These are phyloP conservation scores for Clausena lansium DNA, from an alignment of 345 rosid genomes.

Conservation along the genomic window DNA sequence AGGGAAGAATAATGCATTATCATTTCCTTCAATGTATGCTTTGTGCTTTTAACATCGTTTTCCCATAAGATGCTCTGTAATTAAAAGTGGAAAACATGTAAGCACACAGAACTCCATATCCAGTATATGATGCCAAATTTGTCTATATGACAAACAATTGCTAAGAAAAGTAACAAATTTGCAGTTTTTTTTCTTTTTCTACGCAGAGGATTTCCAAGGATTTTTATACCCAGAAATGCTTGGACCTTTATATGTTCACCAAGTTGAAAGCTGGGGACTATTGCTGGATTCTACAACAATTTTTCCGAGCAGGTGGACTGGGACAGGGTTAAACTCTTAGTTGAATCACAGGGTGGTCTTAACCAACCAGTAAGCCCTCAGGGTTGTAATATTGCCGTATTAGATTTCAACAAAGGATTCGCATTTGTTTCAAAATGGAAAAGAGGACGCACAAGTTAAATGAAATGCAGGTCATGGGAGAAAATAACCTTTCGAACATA, in stretches of 20 bases:
- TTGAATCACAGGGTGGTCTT: neutral
- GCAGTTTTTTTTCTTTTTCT: no score
- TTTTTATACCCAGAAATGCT: neutral
- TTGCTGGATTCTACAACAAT: neutral
- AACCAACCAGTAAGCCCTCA: neutral
- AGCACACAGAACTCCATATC: neutral
- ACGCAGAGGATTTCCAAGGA: neutral
- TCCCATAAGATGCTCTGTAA: conserved; percentile 92
- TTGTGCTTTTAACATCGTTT: conserved; percentile 81
- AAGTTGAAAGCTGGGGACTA: neutral
- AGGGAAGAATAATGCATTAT: conserved; percentile 80
- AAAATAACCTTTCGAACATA: conserved; percentile 69
- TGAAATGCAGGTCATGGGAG: neutral
- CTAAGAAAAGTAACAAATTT: conserved; percentile 1
- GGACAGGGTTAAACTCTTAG: neutral
- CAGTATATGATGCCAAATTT: neutral
- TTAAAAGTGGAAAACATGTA: conserved; percentile 16
- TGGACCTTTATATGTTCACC: neutral
- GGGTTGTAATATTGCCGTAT: neutral
- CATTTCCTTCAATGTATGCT: conserved; percentile 79
- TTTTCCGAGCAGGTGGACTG: neutral
- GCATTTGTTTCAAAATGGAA: conserved; percentile 5
- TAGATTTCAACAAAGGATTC: neutral
- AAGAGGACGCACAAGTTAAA: neutral
- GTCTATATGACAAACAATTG: neutral